These are phyloP conservation scores for Teratosphaeria nubilosa DNA, from an alignment of 2,329 filamentous ascomycete species.

Conservation along the genomic window DNA sequence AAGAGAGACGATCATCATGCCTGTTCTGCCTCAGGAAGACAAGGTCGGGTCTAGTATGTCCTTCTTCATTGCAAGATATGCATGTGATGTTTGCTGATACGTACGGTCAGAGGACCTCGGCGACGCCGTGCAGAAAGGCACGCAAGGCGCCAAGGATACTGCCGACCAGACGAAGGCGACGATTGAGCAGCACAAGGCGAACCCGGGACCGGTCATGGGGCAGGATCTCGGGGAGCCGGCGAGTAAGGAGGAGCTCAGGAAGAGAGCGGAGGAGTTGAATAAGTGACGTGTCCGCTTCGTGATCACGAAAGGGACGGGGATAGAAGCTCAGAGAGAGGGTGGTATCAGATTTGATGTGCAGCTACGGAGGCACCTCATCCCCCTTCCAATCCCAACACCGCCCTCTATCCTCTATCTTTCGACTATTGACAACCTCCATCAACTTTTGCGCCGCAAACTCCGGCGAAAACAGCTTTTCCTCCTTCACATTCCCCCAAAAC, in stretches of 20 bases:
- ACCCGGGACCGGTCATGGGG: slow-evolving; percentile 36
- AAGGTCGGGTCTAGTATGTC: background rate
- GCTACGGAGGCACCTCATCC: slow-evolving; percentile 49
- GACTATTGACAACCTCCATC: slow-evolving; percentile 45
- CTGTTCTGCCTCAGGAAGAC: slow-evolving; percentile 33
- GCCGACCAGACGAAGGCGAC: background rate
- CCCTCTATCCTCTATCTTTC: slow-evolving; percentile 45
- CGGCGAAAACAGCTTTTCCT: slow-evolving; percentile 55
- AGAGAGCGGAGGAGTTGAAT: slow-evolving; percentile 41
- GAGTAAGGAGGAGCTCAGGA: slow-evolving; percentile 41
- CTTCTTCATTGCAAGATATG: background rate
- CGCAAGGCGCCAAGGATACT: background rate
- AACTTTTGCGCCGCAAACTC: slow-evolving; percentile 58
- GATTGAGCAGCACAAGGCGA: slow-evolving; percentile 30
- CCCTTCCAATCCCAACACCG: slow-evolving; percentile 62
- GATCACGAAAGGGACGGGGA: background rate
- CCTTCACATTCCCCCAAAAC: slow-evolving; percentile 57
- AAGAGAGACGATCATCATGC: slow-evolving; percentile 31
- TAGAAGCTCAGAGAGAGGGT: background rate
- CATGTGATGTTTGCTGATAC: background rate
- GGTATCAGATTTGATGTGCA: too few species aligned
- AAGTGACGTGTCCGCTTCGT: slow-evolving; percentile 16
- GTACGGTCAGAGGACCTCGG: background rate
- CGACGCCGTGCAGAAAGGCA: background rate
- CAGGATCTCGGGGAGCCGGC: slow-evolving; percentile 35